Base-by-base conservation (phyloP, 1,284 basidiomycete genomes). In the Austropuccinia psidii region DNA sequence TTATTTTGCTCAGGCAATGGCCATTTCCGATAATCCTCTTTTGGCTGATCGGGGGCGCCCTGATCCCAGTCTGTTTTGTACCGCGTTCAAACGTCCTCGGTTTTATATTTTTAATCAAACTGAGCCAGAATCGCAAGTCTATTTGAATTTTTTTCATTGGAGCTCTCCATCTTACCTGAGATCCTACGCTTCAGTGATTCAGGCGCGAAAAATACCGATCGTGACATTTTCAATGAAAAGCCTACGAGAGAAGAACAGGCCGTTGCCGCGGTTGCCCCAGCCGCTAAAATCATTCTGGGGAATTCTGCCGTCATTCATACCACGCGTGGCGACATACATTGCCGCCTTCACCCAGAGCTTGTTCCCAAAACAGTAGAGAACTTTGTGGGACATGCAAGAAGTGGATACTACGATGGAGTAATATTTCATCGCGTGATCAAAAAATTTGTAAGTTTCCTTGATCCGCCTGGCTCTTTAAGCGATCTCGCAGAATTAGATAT, bases 391-490 rank as follows among this genome's bases (percentile, higher is more conserved):
- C 91, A 97, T 78, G 87, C 91, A n/a, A 85, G 89, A 77, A 92
- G 88, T 78, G 88, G 91, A 0, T 98, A 92, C 83, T 98, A 90
- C 80, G 94, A 99, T 80, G 88, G 89, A 24, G 85, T 97, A 68
- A 87, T 98, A 79, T 98, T 98, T 85, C 96, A 99, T 81, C 90
- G 96, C 75, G 90, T 98, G 76, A 99, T 99, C 80, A 87, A 91
- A 76, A 98, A 98, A 83, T 98, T 99, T 80, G 84, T 85, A 74
- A 75, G 84, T 80, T n/a, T 54, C 33, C 1, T n/a, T n/a, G 13
- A 17, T 24, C 31, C 39, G 29, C 29, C 5, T 35, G 19, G 31
- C 58, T 19, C 49, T 27, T 17, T n/a, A 13, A 29, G 61, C 27
- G 29, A n/a, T 52, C 9, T 13, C 39, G n/a, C n/a, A 33, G 49